Percentiles rank a stretch among this genome's conserved stretches.
These are phyloP conservation scores for Colletotrichum nymphaeae DNA, from an alignment of 2,329 filamentous ascomycete species.

Conservation along the genomic window DNA sequence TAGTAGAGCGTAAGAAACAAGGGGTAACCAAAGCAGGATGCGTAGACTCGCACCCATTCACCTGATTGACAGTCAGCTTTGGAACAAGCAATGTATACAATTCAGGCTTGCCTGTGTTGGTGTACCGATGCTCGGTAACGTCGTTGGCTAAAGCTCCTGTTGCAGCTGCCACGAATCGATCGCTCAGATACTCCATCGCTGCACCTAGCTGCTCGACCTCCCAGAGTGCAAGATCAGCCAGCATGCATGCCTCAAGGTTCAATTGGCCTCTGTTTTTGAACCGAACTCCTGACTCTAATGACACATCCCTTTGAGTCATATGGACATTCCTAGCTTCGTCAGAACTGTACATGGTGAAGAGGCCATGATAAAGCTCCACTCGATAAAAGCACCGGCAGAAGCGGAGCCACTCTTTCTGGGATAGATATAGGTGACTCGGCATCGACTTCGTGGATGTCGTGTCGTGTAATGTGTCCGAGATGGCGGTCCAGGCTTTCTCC, in stretches of 20 bases:
- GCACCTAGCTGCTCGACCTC: neutral
- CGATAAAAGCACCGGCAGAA: neutral
- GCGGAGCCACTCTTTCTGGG: neutral
- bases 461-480: neutral
- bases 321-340: neutral
- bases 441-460: neutral
- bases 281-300: too few species aligned
- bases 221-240: neutral
- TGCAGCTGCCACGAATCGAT: neutral
- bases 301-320: neutral
- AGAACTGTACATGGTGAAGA: fast-evolving
- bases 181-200: neutral
- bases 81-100: neutral
- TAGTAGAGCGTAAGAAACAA: neutral
- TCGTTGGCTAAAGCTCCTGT: neutral
- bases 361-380: neutral
- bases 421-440: neutral
- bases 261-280: neutral
- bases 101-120: neutral
- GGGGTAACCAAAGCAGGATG: neutral
- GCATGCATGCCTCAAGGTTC: neutral
- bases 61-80: neutral
- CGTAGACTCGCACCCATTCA: neutral
- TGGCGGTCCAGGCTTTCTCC: neutral
- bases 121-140: too few species aligned